A percentile compares a stretch with the other conserved stretches of the same genome.
These are phyloP conservation scores for Fusarium clavum DNA, from an alignment of 2,329 filamentous ascomycete genomes.

Conservation along the genomic window DNA sequence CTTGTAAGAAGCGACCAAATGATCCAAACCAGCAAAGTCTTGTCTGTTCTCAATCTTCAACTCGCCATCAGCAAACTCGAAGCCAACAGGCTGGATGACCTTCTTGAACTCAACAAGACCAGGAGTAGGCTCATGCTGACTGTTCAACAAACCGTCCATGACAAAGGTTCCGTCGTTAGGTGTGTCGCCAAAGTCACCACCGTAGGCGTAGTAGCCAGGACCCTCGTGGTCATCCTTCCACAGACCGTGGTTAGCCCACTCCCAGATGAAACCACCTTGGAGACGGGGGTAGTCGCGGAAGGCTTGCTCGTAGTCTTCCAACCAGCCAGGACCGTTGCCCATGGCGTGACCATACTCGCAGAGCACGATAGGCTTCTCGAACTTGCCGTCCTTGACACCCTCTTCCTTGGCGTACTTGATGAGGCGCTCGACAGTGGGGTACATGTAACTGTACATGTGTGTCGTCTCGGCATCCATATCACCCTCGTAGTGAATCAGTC, in stretches of 20 bases:
- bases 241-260: conserved; percentile 73
- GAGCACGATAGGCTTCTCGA: conserved; percentile 68
- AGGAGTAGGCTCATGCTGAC: conserved; percentile 66
- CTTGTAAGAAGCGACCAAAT: conserved; percentile 58
- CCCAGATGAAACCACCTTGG: conserved; percentile 76
- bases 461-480: conserved; percentile 68
- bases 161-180: conserved; percentile 72
- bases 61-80: conserved; percentile 52
- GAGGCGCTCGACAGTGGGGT: conserved; percentile 65
- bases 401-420: conserved; percentile 58
- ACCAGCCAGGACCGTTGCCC: conserved; percentile 78
- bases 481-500: conserved; percentile 75
- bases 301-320: conserved; percentile 74
- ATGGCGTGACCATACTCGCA: conserved; percentile 73
- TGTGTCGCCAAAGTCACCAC: conserved; percentile 70
- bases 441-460: conserved; percentile 78
- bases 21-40: conserved; percentile 59
- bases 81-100: conserved; percentile 65
- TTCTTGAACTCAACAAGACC: conserved; percentile 69
- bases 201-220: conserved; percentile 68
- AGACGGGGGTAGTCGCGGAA: conserved; percentile 71
- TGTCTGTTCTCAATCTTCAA: conserved; percentile 62
- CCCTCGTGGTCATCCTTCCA: conserved; percentile 58
- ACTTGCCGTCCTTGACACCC: conserved; percentile 58
- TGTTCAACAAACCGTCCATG: conserved; percentile 69